phyloP scores from a whole-genome alignment of 768 basidiomycete species.

The Tylopilus rubrobrunneus region DNA sequence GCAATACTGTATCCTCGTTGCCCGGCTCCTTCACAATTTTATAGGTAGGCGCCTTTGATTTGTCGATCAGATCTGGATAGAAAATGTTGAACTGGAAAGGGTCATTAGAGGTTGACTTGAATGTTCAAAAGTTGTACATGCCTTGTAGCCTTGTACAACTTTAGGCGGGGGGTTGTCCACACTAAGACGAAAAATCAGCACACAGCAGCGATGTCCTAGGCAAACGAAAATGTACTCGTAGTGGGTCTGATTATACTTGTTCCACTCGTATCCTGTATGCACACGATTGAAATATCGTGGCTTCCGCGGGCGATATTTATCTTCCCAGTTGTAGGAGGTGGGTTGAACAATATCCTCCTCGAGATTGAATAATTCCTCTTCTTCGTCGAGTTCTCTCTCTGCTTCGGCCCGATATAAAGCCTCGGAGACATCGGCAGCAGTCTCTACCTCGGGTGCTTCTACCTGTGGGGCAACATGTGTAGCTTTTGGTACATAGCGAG shows the following conservation, averaged over 20 bases:
- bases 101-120: slow-evolving; percentile 7
- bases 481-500: slow-evolving; percentile 82
- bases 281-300: slow-evolving; percentile 99
- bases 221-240: slow-evolving; percentile 66
- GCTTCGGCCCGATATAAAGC: slow-evolving; percentile 89
- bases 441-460: slow-evolving; percentile 53
- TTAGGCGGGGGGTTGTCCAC: slow-evolving; percentile 99
- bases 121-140: slow-evolving; percentile 22
- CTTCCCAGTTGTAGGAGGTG: slow-evolving; percentile 94
- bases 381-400: slow-evolving; percentile 90
- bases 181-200: slow-evolving; percentile 39
- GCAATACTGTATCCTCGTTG: slow-evolving; percentile 90
- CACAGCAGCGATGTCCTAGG: neutral
- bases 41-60: slow-evolving; percentile 94
- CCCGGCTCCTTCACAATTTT: slow-evolving; percentile 91
- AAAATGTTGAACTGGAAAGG: slow-evolving; percentile 83
- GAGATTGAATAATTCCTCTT: slow-evolving; percentile 92
- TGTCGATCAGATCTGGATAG: slow-evolving; percentile 99
- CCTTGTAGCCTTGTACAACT: slow-evolving; percentile 98
- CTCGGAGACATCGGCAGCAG: slow-evolving; percentile 75
- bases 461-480: slow-evolving; percentile 56
- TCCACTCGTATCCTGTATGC: slow-evolving; percentile 99
- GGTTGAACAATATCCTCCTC: slow-evolving; percentile 85
- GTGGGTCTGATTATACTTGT: slow-evolving; percentile 99
- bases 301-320: slow-evolving; percentile 96